A percentile compares a stretch with the other conserved stretches of the same genome.
Conservation (phyloP, 495 filamentous ascomycete genomes). For the Hypoxylon crocopeplum region DNA sequence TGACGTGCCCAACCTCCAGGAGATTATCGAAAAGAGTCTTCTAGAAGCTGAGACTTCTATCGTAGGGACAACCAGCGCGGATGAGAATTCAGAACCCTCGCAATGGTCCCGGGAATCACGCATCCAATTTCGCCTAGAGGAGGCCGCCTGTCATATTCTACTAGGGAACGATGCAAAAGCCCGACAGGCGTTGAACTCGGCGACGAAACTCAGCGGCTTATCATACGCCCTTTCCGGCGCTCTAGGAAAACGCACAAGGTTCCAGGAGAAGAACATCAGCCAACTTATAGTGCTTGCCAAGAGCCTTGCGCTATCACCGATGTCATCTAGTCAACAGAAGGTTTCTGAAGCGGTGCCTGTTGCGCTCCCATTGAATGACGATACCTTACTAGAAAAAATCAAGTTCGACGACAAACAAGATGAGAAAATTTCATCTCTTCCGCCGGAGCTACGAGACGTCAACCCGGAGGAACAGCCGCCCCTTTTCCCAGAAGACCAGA, state of each 20-base stretch:
- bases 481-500: slow-evolving; percentile 80
- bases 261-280: slow-evolving; percentile 85
- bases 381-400: slow-evolving; percentile 89
- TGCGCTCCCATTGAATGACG: slow-evolving; percentile 82
- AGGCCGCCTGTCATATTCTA: slow-evolving; percentile 82
- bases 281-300: slow-evolving; percentile 92
- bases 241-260: slow-evolving; percentile 90
- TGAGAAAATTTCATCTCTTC: slow-evolving; percentile 57
- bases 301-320: slow-evolving; percentile 55
- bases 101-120: slow-evolving; percentile 49
- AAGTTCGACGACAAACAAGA: slow-evolving; percentile 68
- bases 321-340: neutral
- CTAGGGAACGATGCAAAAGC: slow-evolving; percentile 83
- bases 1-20: slow-evolving; percentile 57
- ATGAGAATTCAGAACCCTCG: slow-evolving; percentile 23
- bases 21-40: slow-evolving; percentile 49
- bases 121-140: slow-evolving; percentile 76
- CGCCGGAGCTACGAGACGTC: slow-evolving; percentile 64
- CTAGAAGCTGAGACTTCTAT: slow-evolving; percentile 30
- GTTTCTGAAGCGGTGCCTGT: slow-evolving; percentile 55
- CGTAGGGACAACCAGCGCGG: slow-evolving; percentile 51
- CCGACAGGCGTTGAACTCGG: slow-evolving; percentile 69
- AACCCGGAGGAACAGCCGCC: slow-evolving; percentile 82
- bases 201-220: slow-evolving; percentile 69
- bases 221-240: slow-evolving; percentile 85